phyloP scores from a whole-genome alignment of 495 filamentous ascomycete species.

The Neurospora tetrasperma region DNA sequence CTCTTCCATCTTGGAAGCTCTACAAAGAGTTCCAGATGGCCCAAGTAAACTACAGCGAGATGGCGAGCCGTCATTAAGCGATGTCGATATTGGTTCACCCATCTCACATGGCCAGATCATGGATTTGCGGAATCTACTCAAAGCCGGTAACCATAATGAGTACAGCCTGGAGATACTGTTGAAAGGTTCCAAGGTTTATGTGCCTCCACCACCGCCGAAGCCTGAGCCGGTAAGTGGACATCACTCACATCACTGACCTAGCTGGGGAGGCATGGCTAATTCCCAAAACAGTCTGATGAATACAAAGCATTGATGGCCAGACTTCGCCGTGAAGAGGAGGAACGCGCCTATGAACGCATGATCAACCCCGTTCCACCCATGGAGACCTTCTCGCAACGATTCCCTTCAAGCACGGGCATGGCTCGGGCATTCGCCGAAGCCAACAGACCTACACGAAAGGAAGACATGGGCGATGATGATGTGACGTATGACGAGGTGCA shows the following conservation, averaged over 20 bases:
- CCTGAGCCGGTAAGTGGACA: slow-evolving; percentile 56
- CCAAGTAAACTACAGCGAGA: slow-evolving; percentile 4
- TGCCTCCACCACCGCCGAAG: slow-evolving; percentile 67
- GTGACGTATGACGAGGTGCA: slow-evolving; percentile 61
- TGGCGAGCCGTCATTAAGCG: slow-evolving; percentile 32
- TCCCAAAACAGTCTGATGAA: slow-evolving; percentile 55
- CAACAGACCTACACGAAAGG: slow-evolving; percentile 26
- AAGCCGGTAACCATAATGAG: slow-evolving; percentile 15
- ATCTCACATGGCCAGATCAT: slow-evolving; percentile 77
- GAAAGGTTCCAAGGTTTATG: slow-evolving; percentile 60
- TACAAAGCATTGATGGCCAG: slow-evolving; percentile 84
- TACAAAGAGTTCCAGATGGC: slow-evolving; percentile 26
- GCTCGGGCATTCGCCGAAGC: slow-evolving; percentile 41
- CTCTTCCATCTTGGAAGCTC: slow-evolving; percentile 51
- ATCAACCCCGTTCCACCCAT: slow-evolving; percentile 43
- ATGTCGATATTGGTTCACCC: slow-evolving; percentile 49
- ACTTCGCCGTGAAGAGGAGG: slow-evolving; percentile 70
- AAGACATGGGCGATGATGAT: slow-evolving; percentile 41
- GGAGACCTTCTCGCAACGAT: slow-evolving; percentile 50
- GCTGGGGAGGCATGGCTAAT: slow-evolving; percentile 2
- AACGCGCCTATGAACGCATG: slow-evolving; percentile 69
- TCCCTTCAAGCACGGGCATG: slow-evolving; percentile 37
- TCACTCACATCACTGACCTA: not conserved
- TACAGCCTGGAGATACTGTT: slow-evolving; percentile 55
- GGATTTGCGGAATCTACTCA: slow-evolving; percentile 50